Evolutionary conservation across 2,329 filamentous ascomycete species (phyloP).

Genomic region (Dichotomopilus funicola): DNA sequence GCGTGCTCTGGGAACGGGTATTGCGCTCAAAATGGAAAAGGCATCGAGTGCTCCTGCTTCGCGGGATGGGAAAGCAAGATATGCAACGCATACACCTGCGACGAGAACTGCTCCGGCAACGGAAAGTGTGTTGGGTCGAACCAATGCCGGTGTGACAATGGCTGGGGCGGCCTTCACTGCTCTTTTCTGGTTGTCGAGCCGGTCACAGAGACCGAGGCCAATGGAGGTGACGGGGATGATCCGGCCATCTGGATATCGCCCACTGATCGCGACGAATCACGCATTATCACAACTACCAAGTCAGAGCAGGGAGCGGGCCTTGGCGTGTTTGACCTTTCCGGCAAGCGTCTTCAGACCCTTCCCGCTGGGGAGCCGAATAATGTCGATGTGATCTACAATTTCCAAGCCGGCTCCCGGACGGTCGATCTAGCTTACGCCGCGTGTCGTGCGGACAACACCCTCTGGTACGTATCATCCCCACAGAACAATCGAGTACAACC

Average conservation of each 20-base stretch:
- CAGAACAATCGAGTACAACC: too few relatives aligned
- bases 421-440: conserved; percentile 11
- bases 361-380: conserved; percentile 12
- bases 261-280: conserved; percentile 4
- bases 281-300: conserved; percentile 15
- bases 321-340: conserved; percentile 13
- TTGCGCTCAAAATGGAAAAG: conserved; percentile 3
- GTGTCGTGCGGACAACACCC: conserved; percentile 12
- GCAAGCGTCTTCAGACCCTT: conserved; percentile 12
- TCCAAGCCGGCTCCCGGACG: conserved; percentile 4
- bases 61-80: conserved; percentile 4
- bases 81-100: conserved; percentile 7
- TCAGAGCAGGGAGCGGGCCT: conserved; percentile 8
- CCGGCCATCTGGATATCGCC: conserved; percentile 16
- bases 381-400: conserved; percentile 15
- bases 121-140: conserved; percentile 10
- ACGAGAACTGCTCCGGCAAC: conserved; percentile 12
- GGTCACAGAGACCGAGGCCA: conserved; percentile 8
- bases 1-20: conserved; percentile 9
- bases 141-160: conserved; percentile 7
- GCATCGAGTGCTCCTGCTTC: conserved; percentile 10
- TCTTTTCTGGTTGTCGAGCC: conserved; percentile 9
- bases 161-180: conserved; percentile 15
- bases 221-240: conserved; percentile 14
- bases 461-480: conserved; percentile 4